Conservation (phyloP, 1,284 basidiomycete genomes). For the Thelephora terrestris region DNA sequence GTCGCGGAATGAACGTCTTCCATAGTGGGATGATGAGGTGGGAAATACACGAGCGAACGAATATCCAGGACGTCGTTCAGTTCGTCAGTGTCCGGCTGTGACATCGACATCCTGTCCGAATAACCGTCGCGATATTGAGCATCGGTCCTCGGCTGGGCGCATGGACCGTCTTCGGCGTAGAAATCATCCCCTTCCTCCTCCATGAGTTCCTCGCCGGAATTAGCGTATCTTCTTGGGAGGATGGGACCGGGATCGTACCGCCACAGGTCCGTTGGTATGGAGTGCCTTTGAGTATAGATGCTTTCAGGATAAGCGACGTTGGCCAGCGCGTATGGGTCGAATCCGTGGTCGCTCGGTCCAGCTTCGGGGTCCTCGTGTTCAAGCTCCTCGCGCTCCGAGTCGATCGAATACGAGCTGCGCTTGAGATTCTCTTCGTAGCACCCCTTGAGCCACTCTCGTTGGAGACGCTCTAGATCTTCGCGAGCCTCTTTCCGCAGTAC, state of each 20-base stretch:
- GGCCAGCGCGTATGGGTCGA: not conserved
- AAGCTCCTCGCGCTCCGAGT: not conserved
- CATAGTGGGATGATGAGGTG: not conserved
- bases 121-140: no score
- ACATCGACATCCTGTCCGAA: not conserved
- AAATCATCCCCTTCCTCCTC: not conserved
- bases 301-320: not conserved
- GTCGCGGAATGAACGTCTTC: not conserved
- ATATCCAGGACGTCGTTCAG: no score
- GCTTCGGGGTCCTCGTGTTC: not conserved
- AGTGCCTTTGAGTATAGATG: no score
- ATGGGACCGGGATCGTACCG: not conserved
- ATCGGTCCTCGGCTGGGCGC: not conserved
- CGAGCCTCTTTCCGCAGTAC: not conserved
- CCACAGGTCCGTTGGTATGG: no score
- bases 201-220: not conserved
- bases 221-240: no score
- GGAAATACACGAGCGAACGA: not conserved
- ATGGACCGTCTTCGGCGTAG: not conserved
- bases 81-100: no score
- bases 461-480: not conserved
- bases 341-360: not conserved
- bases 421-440: constrained; percentile 1
- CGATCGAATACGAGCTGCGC: not conserved
- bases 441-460: not conserved